Evolutionary conservation across 352 stramenopile species (phyloP), one percentile per base, ranked within the genome.

Genomic region (Globisporangium carolinianum): DNA sequence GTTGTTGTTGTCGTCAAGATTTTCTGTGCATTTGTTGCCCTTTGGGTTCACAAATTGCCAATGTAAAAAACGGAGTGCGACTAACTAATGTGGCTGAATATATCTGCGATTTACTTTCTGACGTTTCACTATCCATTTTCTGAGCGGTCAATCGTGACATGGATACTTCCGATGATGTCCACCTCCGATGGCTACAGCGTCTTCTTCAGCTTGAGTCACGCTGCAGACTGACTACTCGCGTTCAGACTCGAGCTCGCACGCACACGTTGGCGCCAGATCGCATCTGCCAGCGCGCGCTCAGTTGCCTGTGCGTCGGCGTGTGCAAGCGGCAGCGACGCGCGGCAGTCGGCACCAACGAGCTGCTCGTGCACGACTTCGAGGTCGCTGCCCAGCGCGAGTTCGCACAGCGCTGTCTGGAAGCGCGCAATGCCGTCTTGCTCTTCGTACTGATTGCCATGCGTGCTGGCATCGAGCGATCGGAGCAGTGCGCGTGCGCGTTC

Each of bases 341-440:
- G 42, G 18, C 53, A 60, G 47, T 60, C 55, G 24, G 57, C 60
- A 4, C 0, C 41, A 9, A 24, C 10, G 15, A 69, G 63, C 49
- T 55, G 53, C 35, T 32, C 17, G 35, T 37, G 49, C 11, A 56
- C 60, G 11, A 36, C 45, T 6, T 57, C 43, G 32, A 61, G 15
- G 47, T 67, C 54, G 32, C 24, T 32, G 24, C 49, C 47, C 17
- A 54, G 61, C 18, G 60, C 54, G 47, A 73, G 61, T 6, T 59
- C 70, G 38, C 73, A 79, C 53, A 61, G 63, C 3, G 70, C 70
- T n/a, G 53, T 24, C 48, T 82, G 68, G 63, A 75, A 71, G n/a
- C 48, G 38, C 52, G 60, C 56, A 8, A 70, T 43, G 42, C 53
- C 63, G 39, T 61, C 59, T 18, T 67, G 69, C 14, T 55, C 58